Evolutionary conservation across 768 basidiomycete genomes (phyloP).

Genomic region (Rubroboletus pulcherrimus): DNA sequence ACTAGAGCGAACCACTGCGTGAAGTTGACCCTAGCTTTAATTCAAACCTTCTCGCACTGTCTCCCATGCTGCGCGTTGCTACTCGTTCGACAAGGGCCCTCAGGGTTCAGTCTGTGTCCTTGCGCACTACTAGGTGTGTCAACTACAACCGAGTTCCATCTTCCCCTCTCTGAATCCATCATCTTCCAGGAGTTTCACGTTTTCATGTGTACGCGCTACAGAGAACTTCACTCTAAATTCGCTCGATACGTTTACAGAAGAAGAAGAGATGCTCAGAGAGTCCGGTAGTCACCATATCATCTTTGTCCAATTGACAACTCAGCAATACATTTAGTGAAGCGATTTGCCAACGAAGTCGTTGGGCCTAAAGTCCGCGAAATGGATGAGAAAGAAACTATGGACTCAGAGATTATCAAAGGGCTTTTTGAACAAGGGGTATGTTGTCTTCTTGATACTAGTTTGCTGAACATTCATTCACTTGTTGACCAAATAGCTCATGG

Average conservation of each 20-base stretch:
- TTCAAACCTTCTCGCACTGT: background rate
- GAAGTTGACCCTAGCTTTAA: background rate
- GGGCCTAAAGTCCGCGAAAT: slow-evolving; percentile 91
- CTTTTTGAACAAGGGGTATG: slow-evolving; percentile 94
- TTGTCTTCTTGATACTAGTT: slow-evolving; percentile 2
- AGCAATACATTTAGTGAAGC: slow-evolving; percentile 55
- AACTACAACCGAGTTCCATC: background rate
- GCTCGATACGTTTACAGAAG: slow-evolving; percentile 83
- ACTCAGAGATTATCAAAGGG: slow-evolving; percentile 77
- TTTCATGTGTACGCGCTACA: slow-evolving; percentile 24
- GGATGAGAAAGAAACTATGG: slow-evolving; percentile 98
- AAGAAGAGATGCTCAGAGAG: slow-evolving; percentile 92
- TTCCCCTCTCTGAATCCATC: background rate
- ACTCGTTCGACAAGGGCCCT: slow-evolving; percentile 13
- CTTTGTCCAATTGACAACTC: background rate
- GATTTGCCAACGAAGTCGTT: slow-evolving; percentile 87
- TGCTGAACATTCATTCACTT: background rate
- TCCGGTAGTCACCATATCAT: slow-evolving; percentile 51
- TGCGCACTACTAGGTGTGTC: slow-evolving; percentile 18
- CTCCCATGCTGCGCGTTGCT: slow-evolving; percentile 26
- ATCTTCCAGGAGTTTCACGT: slow-evolving; percentile 21
- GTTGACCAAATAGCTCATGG: slow-evolving; percentile 72
- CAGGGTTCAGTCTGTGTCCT: background rate
- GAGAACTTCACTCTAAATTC: slow-evolving; percentile 46
- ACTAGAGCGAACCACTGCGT: background rate